Conservation (phyloP, 441 rosid species). For the Jatropha multifida region DNA sequence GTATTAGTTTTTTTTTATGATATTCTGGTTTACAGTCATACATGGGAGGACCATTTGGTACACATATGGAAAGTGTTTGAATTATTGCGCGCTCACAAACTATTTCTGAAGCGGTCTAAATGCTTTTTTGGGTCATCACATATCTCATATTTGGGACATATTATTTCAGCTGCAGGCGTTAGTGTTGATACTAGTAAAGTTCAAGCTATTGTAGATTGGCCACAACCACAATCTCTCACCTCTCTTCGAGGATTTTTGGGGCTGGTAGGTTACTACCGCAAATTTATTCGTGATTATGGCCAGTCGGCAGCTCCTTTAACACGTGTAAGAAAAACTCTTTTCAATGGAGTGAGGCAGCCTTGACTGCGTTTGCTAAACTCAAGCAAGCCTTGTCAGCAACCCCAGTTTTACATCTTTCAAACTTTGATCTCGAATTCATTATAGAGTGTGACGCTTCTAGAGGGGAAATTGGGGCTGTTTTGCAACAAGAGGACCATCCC, state of each 20-base stretch:
- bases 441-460: neutral
- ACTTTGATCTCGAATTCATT: neutral
- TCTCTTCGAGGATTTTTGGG: too few species aligned
- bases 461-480: neutral
- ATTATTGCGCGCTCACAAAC: neutral
- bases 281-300: too few species aligned
- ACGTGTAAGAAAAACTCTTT: neutral
- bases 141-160: too few species aligned
- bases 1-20: neutral
- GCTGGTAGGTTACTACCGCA: too few species aligned
- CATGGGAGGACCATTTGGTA: neutral
- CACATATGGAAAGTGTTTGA: neutral
- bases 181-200: too few species aligned
- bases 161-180: too few species aligned
- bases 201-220: too few species aligned
- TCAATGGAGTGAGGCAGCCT: neutral
- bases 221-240: too few species aligned
- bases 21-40: too few species aligned
- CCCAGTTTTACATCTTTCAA: neutral
- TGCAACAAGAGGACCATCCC: neutral
- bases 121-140: neutral
- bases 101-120: neutral
- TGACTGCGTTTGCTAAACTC: neutral
- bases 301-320: too few species aligned
- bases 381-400: neutral